Percentiles rank a stretch among this genome's conserved stretches.
phyloP scores from a whole-genome alignment of 352 stramenopile species.

The Globisporangium splendens region DNA sequence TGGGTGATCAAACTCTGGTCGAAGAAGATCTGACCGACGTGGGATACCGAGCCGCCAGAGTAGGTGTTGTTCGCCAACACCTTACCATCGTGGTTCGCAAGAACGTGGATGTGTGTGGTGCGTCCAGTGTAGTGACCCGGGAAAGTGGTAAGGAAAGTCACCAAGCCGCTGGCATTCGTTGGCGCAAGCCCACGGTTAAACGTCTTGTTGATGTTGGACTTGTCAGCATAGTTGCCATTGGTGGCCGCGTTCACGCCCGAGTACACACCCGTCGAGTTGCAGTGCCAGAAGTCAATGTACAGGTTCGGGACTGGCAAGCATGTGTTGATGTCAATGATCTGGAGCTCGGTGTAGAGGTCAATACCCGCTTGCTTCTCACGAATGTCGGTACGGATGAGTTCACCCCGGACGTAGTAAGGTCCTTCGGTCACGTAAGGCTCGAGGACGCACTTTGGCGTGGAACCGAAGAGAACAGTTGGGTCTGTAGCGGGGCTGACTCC shows the following conservation, averaged over 20 bases:
- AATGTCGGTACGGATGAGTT: constrained; percentile 11
- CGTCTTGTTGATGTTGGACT: constrained; percentile 1
- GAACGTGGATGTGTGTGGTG: constrained; percentile 12
- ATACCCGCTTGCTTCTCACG: constrained; percentile 7
- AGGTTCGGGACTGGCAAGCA: constrained; percentile 11
- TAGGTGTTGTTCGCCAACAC: constrained; percentile 18
- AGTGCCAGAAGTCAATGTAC: constrained; percentile 17
- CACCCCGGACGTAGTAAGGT: constrained; percentile 15
- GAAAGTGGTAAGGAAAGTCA: constrained; percentile 14
- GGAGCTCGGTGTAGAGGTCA: constrained; percentile 11
- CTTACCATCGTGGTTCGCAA: constrained; percentile 8
- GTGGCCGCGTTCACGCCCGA: constrained; percentile 3
- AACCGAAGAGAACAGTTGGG: constrained; percentile 7
- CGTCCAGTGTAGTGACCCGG: constrained; percentile 16
- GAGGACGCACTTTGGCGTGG: constrained; percentile 8
- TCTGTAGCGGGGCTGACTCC: constrained; percentile 4
- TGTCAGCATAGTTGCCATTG: constrained; percentile 7
- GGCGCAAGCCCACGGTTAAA: constrained; percentile 10
- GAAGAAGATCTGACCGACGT: constrained; percentile 16
- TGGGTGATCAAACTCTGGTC: background rate
- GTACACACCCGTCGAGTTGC: constrained; percentile 16
- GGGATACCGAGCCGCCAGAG: constrained; percentile 2
- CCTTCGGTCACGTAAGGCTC: constrained; percentile 11
- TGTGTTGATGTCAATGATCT: constrained; percentile 16
- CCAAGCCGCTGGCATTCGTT: constrained; percentile 1